Conservation (phyloP, 306 rosid genomes). For the Casuarina equisetifolia region DNA sequence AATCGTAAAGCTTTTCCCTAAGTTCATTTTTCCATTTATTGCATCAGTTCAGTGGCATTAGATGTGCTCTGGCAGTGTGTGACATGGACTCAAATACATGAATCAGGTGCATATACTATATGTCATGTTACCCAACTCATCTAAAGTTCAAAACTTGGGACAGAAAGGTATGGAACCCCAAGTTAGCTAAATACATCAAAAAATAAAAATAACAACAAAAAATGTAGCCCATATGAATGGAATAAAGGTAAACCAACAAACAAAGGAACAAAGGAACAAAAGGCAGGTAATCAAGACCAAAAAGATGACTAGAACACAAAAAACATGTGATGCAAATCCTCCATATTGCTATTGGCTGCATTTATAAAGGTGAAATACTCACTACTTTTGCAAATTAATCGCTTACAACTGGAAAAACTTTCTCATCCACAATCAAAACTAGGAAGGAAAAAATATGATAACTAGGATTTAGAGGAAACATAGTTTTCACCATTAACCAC, state of each 20-base stretch:
- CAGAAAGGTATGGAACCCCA: background rate
- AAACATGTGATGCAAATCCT: conserved; percentile 8
- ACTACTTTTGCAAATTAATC: background rate
- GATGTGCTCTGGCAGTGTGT: background rate
- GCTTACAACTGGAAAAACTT: background rate
- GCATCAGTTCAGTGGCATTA: background rate
- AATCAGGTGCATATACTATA: background rate
- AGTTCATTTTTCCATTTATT: background rate
- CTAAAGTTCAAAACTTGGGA: background rate
- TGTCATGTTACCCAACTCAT: background rate
- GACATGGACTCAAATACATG: background rate
- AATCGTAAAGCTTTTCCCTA: background rate
- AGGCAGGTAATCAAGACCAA: background rate
- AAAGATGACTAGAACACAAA: background rate
- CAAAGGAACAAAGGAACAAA: background rate
- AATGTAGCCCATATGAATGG: no score
- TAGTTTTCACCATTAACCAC: background rate
- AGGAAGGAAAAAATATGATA: background rate
- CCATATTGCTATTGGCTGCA: background rate
- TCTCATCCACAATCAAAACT: background rate
- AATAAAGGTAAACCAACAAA: background rate
- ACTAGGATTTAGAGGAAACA: background rate
- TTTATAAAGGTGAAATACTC: background rate
- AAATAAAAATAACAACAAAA: no score
- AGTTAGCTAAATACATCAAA: background rate